Percentiles rank a stretch among this genome's conserved stretches.
These are phyloP conservation scores for Fusarium chaquense DNA, from an alignment of 2,329 filamentous ascomycete species.

Conservation along the genomic window DNA sequence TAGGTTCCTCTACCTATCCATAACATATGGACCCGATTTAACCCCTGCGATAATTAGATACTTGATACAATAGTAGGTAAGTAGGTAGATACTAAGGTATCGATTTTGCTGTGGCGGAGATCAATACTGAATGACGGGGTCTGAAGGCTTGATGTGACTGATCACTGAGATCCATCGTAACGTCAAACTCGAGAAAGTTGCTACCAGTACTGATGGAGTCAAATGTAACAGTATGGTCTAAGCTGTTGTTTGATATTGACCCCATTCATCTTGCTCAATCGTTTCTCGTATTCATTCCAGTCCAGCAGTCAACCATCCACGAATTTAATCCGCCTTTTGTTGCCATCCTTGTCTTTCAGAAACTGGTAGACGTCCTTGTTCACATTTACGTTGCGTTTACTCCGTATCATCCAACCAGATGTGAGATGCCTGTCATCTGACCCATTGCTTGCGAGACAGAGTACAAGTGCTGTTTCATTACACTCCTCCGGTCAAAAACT, in stretches of 20 bases:
- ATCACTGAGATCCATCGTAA: neutral
- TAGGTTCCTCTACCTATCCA: no score
- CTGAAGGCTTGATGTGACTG: constrained; percentile 74
- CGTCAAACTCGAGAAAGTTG: neutral
- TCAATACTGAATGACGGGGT: neutral
- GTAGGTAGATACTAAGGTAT: no score
- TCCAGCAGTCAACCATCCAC: neutral
- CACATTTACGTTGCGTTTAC: neutral
- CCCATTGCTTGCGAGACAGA: neutral
- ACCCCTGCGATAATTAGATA: neutral
- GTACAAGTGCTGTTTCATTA: neutral
- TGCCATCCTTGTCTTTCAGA: neutral
- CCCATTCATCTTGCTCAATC: neutral
- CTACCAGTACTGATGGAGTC: constrained; percentile 70
- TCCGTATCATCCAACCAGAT: no score
- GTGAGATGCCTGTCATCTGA: neutral
- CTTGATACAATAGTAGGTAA: no score
- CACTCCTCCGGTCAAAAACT: neutral
- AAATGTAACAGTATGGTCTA: constrained; percentile 77
- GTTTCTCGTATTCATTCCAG: constrained; percentile 7
- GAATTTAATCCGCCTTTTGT: neutral
- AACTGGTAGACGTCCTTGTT: neutral
- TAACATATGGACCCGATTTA: neutral
- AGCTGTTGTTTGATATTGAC: constrained; percentile 54
- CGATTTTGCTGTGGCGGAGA: constrained; percentile 2